Conservation (phyloP, 2,329 filamentous ascomycete genomes). For the Trichoderma simmonsii region DNA sequence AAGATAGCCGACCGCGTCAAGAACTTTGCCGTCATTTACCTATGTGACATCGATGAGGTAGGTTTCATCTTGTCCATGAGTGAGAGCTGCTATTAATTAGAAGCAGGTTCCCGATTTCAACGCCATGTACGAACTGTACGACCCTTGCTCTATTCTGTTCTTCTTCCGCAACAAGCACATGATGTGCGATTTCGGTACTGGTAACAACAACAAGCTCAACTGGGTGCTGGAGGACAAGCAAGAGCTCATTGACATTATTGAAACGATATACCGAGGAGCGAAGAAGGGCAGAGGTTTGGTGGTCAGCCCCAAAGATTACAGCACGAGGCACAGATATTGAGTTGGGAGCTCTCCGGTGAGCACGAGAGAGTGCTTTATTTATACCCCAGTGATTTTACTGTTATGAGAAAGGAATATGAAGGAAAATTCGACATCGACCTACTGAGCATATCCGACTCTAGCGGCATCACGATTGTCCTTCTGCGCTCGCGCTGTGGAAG, state of each 20-base stretch:
- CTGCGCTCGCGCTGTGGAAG: background rate
- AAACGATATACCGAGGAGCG: conserved; percentile 96
- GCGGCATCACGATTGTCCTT: background rate
- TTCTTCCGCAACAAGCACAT: conserved; percentile 99
- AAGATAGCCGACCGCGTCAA: conserved; percentile 90
- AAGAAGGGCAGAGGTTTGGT: conserved; percentile 97
- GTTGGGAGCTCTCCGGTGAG: conserved; percentile 6
- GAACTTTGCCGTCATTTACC: conserved; percentile 89
- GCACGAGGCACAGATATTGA: conserved; percentile 19
- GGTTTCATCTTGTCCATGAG: background rate
- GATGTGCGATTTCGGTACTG: conserved; percentile 96
- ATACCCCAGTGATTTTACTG: conserved; percentile 1
- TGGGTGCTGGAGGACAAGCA: conserved; percentile 95
- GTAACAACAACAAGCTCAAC: conserved; percentile 98
- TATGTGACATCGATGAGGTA: conserved; percentile 75
- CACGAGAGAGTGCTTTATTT: background rate
- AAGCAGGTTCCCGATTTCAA: conserved; percentile 43
- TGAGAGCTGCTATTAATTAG: background rate
- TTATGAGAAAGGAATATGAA: background rate
- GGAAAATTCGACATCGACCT: background rate
- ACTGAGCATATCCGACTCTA: accelerated
- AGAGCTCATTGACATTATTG: conserved; percentile 96
- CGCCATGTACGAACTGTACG: conserved; percentile 90
- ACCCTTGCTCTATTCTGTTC: conserved; percentile 92
- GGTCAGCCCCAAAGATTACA: conserved; percentile 77